Percentiles rank a stretch among this genome's conserved stretches.
Evolutionary conservation across 257 asterid genomes (phyloP).

Genomic region (Asclepias syriaca): DNA sequence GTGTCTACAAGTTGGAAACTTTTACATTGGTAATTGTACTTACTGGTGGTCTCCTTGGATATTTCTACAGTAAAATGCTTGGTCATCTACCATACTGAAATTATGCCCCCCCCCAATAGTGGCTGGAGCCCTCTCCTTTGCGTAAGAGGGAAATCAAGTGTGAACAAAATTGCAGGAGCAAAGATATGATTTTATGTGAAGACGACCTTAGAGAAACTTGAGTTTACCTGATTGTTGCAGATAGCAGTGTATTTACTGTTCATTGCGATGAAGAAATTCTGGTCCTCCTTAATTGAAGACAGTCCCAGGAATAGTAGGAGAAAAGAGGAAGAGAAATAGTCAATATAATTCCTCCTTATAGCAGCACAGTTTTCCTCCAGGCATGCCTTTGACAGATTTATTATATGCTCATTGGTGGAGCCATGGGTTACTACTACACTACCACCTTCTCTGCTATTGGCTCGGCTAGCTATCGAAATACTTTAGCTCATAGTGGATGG

Average conservation of each 20-base stretch:
- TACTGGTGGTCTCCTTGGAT: conserved; percentile 17
- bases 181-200: conserved; percentile 24
- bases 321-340: conserved; percentile 32
- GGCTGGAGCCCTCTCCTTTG: conserved; percentile 35
- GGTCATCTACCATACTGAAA: conserved; percentile 40
- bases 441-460: conserved; percentile 37
- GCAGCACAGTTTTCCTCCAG: conserved; percentile 38
- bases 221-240: conserved; percentile 32
- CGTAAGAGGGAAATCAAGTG: conserved; percentile 30
- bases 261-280: conserved; percentile 39
- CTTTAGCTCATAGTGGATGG: conserved; percentile 30
- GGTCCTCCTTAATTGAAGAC: conserved; percentile 36
- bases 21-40: not conserved
- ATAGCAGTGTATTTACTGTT: conserved; percentile 44
- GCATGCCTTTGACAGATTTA: conserved; percentile 28
- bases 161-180: conserved; percentile 37
- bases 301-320: conserved; percentile 32
- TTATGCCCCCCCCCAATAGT: conserved; percentile 24
- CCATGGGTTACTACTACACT: conserved; percentile 12
- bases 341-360: conserved; percentile 27
- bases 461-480: conserved; percentile 38
- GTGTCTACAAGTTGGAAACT: conserved; percentile 1
- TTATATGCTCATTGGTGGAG: conserved; percentile 31
- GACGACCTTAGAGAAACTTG: conserved; percentile 37
- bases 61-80: conserved; percentile 29